Percentiles rank a stretch among this genome's conserved stretches.
Evolutionary conservation across 768 basidiomycete genomes (phyloP).

Genomic region (Holtermannia corniformis): DNA sequence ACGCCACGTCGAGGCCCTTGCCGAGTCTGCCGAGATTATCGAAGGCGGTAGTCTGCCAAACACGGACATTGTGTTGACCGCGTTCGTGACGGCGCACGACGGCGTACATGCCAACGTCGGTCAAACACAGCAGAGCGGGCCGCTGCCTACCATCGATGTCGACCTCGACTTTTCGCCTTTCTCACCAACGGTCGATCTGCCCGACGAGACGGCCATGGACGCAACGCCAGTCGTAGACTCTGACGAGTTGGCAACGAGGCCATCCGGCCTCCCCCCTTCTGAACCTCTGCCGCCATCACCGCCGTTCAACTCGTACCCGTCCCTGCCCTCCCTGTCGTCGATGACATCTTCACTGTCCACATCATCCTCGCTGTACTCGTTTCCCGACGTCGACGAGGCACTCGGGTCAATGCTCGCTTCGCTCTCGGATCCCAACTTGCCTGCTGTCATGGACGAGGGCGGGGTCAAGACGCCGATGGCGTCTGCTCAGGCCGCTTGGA

Average conservation of each 20-base stretch:
- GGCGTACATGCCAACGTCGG: conserved; percentile 9
- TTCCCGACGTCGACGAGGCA: conserved; percentile 33
- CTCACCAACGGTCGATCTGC: conserved; percentile 11
- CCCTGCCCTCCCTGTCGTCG: conserved; percentile 6
- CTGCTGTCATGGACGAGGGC: not conserved
- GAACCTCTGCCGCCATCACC: conserved; percentile 11
- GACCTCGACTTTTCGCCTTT: conserved; percentile 36
- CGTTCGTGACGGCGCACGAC: too few relatives aligned
- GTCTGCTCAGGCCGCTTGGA: conserved; percentile 2
- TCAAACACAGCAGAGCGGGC: too few relatives aligned
- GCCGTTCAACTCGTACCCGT: conserved; percentile 27
- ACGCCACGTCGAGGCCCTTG: too few relatives aligned
- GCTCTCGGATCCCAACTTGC: conserved; percentile 17
- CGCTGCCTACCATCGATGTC: conserved; percentile 22
- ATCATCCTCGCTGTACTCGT: conserved; percentile 22
- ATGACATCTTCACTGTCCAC: conserved; percentile 14
- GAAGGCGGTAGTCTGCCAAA: too few relatives aligned
- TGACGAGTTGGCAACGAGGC: conserved; percentile 4
- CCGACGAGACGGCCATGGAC: not conserved
- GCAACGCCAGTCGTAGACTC: too few relatives aligned
- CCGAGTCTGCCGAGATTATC: too few relatives aligned
- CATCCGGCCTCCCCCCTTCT: conserved; percentile 23
- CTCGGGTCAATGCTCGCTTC: conserved; percentile 35
- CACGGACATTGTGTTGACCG: too few relatives aligned
- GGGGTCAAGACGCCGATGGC: not conserved